A percentile compares a stretch with the other conserved stretches of the same genome.
Evolutionary conservation across 2,329 filamentous ascomycete species (phyloP).

Genomic region (Talaromyces sp.): DNA sequence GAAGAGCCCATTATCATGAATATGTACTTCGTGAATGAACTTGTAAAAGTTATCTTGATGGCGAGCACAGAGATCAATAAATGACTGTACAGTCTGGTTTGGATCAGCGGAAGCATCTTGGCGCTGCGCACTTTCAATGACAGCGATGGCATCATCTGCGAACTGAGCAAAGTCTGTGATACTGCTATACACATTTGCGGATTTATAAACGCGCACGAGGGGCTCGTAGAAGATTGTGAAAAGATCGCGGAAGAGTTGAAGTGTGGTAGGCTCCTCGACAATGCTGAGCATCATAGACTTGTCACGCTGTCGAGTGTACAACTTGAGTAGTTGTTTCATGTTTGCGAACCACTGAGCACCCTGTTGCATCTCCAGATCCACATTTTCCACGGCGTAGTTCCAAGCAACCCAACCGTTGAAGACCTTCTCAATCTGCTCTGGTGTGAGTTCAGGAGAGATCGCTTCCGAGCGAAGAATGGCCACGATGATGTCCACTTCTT

Average conservation of each 20-base stretch:
- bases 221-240: slow-evolving; percentile 99
- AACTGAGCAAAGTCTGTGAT: slow-evolving; percentile 96
- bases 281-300: slow-evolving; percentile 97
- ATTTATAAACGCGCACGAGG: slow-evolving; percentile 95
- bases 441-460: slow-evolving; percentile 69
- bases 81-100: slow-evolving; percentile 96
- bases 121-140: slow-evolving; percentile 68
- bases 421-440: slow-evolving; percentile 77
- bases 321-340: slow-evolving; percentile 90
- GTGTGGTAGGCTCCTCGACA: slow-evolving; percentile 94
- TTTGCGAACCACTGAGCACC: slow-evolving; percentile 92
- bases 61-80: slow-evolving; percentile 92
- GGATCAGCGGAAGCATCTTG: slow-evolving; percentile 91
- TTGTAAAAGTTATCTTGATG: slow-evolving; percentile 99
- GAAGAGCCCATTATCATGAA: slow-evolving; percentile 95
- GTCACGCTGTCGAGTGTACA: slow-evolving; percentile 87
- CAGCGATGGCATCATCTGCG: slow-evolving; percentile 87
- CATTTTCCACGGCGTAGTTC: slow-evolving; percentile 89
- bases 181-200: slow-evolving; percentile 95
- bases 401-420: slow-evolving; percentile 97
- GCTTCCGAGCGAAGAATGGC: slow-evolving; percentile 79
- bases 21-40: slow-evolving; percentile 96
- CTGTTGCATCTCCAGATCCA: slow-evolving; percentile 81
- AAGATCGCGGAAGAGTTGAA: slow-evolving; percentile 92
- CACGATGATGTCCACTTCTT: slow-evolving; percentile 83